phyloP scores from a whole-genome alignment of 106 monocot species.

The Xerophyta viscosa region DNA sequence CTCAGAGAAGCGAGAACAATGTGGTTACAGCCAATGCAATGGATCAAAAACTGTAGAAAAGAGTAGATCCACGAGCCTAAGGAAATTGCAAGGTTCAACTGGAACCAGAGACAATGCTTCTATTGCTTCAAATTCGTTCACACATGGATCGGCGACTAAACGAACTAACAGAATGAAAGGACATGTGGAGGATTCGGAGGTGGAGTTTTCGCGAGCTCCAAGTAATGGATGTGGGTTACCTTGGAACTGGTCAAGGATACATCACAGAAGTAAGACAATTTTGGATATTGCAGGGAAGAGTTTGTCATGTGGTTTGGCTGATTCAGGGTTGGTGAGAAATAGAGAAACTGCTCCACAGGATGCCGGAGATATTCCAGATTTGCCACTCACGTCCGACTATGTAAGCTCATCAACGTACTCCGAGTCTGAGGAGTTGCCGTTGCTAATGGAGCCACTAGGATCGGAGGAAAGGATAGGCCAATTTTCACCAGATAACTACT shows the following conservation, averaged over 20 bases:
- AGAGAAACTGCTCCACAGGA: slow-evolving; percentile 20
- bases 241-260: slow-evolving; percentile 96
- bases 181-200: slow-evolving; percentile 25
- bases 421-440: slow-evolving; percentile 70
- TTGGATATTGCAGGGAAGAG: slow-evolving; percentile 87
- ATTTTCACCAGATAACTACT: slow-evolving; percentile 26
- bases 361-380: slow-evolving; percentile 27
- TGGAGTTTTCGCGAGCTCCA: slow-evolving; percentile 31
- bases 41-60: slow-evolving; percentile 36
- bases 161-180: slow-evolving; percentile 9
- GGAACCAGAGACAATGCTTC: slow-evolving; percentile 20
- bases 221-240: slow-evolving; percentile 87
- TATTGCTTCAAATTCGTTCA: slow-evolving; percentile 29
- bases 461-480: slow-evolving; percentile 33
- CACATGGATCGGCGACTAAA: slow-evolving; percentile 12
- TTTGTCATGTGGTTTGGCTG: slow-evolving; percentile 79
- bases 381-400: slow-evolving; percentile 23
- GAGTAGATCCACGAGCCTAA: slow-evolving; percentile 24
- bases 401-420: slow-evolving; percentile 51
- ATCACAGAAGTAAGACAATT: slow-evolving; percentile 69
- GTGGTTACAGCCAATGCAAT: slow-evolving; percentile 8
- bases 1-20: slow-evolving; percentile 13
- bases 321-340: slow-evolving; percentile 47
- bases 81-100: slow-evolving; percentile 21
- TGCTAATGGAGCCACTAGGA: slow-evolving; percentile 48